Evolutionary conservation across 176 grass and related monocot genomes (phyloP).

Genomic region (Oryza glaberrima): DNA sequence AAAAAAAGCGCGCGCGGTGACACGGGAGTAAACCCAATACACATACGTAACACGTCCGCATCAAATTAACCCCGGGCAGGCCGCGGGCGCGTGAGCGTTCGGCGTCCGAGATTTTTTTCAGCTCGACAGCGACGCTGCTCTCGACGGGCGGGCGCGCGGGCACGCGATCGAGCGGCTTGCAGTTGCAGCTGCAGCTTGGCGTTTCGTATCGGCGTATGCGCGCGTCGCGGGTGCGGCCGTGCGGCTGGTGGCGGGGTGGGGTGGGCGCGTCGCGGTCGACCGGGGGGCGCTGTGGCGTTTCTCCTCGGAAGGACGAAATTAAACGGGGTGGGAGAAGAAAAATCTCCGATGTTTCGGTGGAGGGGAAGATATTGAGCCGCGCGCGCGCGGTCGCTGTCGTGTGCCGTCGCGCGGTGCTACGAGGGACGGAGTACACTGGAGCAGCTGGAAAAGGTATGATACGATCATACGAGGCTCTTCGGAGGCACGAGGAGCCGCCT

Average conservation of each 20-base stretch:
- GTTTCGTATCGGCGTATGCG: too few relatives aligned
- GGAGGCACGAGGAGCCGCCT: slow-evolving; percentile 26
- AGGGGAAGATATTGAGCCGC: too few relatives aligned
- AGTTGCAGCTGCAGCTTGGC: too few relatives aligned
- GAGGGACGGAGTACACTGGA: not conserved
- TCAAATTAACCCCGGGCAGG: not conserved
- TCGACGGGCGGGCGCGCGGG: too few relatives aligned
- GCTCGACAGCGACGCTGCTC: not conserved
- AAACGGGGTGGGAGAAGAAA: not conserved
- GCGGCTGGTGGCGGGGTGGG: too few relatives aligned
- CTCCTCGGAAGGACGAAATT: not conserved
- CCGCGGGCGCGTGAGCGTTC: too few relatives aligned
- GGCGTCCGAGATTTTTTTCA: not conserved
- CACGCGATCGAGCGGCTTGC: too few relatives aligned
- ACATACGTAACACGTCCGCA: not conserved
- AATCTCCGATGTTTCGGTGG: not conserved
- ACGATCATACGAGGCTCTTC: not conserved
- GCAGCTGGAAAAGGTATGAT: not conserved
- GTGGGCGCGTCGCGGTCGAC: not conserved
- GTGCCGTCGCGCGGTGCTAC: slow-evolving; percentile 5
- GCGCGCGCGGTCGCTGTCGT: not conserved
- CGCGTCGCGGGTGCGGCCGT: too few relatives aligned
- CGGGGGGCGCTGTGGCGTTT: not conserved
- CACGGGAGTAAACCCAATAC: too few relatives aligned
- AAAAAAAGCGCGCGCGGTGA: not conserved